phyloP scores from a whole-genome alignment of 495 filamentous ascomycete species.

The Clavariopsis aquatica region DNA sequence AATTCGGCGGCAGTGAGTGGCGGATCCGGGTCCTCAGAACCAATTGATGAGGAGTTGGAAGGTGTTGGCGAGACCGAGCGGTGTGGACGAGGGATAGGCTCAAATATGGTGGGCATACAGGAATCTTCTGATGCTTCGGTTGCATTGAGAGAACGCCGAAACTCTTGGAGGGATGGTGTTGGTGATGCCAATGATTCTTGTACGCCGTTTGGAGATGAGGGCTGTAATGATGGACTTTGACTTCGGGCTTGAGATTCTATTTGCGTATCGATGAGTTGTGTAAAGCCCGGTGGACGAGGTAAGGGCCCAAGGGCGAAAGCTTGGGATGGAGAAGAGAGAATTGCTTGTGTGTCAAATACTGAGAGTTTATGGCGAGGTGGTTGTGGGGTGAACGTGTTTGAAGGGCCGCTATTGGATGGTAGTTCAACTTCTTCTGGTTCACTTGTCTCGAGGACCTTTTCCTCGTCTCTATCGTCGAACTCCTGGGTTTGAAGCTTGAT shows the following conservation, averaged over 20 bases:
- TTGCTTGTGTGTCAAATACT: constrained; percentile 35
- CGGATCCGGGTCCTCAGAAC: constrained; percentile 27
- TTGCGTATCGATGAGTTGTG: neutral
- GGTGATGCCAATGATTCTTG: constrained; percentile 21
- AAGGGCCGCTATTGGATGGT: constrained; percentile 5
- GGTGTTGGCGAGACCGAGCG: neutral
- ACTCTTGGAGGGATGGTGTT: constrained; percentile 30
- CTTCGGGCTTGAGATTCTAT: neutral
- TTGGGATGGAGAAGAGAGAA: constrained; percentile 29
- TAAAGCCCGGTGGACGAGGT: constrained; percentile 1
- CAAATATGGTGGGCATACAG: neutral
- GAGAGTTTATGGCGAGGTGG: constrained; percentile 18
- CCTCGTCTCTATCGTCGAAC: neutral
- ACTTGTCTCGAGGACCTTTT: neutral
- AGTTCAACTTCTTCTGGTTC: constrained; percentile 6
- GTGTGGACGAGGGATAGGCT: neutral
- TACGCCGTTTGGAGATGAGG: neutral
- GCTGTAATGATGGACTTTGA: neutral
- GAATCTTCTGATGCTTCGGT: constrained; percentile 9
- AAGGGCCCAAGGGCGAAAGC: neutral
- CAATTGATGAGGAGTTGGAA: neutral
- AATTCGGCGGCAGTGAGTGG: constrained; percentile 21
- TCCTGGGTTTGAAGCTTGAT: constrained; percentile 1
- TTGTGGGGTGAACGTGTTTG: constrained; percentile 27
- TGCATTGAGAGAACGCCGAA: constrained; percentile 24